Conservation (phyloP, 1,284 basidiomycete genomes). For the Thelephora terrestris region DNA sequence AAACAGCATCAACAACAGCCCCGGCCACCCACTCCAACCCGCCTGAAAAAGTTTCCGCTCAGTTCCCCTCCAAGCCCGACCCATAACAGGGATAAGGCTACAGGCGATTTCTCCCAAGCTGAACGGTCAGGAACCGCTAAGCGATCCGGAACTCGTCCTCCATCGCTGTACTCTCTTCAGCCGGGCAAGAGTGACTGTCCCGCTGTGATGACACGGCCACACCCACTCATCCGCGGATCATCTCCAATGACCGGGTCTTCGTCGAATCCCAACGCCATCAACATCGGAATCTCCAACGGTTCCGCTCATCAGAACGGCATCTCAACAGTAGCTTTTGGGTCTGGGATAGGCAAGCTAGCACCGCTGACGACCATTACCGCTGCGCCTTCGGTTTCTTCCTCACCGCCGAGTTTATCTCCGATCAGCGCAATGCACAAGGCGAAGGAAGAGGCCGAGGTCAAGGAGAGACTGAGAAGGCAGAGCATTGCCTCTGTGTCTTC, state of each 20-base stretch:
- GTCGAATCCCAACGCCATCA: too few species aligned
- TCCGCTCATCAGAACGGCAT: too few species aligned
- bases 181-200: too few species aligned
- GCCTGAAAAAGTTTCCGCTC: constrained; percentile 16
- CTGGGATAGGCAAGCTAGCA: constrained; percentile 47
- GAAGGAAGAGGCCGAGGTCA: constrained; percentile 8
- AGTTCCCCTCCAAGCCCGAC: constrained; percentile 24
- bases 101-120: constrained; percentile 30
- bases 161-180: constrained; percentile 47
- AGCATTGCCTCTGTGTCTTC: constrained; percentile 61
- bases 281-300: too few species aligned
- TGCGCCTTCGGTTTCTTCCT: constrained; percentile 18
- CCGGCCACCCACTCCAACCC: constrained; percentile 16
- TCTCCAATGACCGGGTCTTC: constrained; percentile 4
- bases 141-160: constrained; percentile 41
- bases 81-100: constrained; percentile 16
- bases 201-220: constrained; percentile 32
- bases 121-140: constrained; percentile 22
- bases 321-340: constrained; percentile 11
- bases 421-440: too few species aligned
- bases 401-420: constrained; percentile 19
- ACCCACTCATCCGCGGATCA: constrained; percentile 62
- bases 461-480: constrained; percentile 34
- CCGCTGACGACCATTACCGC: constrained; percentile 43
- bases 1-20: constrained; percentile 14